A percentile compares a stretch with the other conserved stretches of the same genome.
Evolutionary conservation across 192 early-diverging fungal genomes (phyloP).

Genomic region (Cetraspora pellucida): DNA sequence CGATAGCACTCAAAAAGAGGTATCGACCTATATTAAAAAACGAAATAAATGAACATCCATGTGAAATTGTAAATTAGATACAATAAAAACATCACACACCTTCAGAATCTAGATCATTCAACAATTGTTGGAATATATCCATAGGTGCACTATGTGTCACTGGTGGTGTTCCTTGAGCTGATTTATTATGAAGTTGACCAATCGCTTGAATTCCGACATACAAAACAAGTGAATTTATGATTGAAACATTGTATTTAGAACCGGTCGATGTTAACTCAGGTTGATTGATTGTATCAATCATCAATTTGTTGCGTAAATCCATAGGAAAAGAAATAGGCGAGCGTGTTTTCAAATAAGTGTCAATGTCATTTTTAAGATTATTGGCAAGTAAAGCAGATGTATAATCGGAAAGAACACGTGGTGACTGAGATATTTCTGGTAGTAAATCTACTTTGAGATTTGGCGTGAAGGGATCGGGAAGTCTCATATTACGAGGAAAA

Average conservation of each 20-base stretch:
- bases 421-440: conserved; percentile 85
- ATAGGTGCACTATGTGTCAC: conserved; percentile 70
- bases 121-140: conserved; percentile 82
- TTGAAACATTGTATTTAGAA: conserved; percentile 73
- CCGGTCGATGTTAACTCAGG: conserved; percentile 41
- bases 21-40: conserved; percentile 64
- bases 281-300: conserved; percentile 43
- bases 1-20: conserved; percentile 85
- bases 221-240: conserved; percentile 87
- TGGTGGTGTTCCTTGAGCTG: conserved; percentile 40
- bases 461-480: conserved; percentile 96
- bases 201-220: conserved; percentile 85
- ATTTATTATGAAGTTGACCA: conserved; percentile 43
- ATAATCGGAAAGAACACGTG: conserved; percentile 87
- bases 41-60: neutral
- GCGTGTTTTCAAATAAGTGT: conserved; percentile 68
- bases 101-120: conserved; percentile 75
- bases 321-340: conserved; percentile 60
- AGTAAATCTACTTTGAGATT: conserved; percentile 91
- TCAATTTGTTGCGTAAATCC: conserved; percentile 56
- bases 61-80: neutral
- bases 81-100: conserved; percentile 46
- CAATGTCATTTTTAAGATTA: conserved; percentile 74
- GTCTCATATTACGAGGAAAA: conserved; percentile 90
- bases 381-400: conserved; percentile 58